Evolutionary conservation across 225 moss, liverwort and hornwort genomes (phyloP), one percentile per base, ranked within the genome.

Genomic region (Polytrichum formosum): DNA sequence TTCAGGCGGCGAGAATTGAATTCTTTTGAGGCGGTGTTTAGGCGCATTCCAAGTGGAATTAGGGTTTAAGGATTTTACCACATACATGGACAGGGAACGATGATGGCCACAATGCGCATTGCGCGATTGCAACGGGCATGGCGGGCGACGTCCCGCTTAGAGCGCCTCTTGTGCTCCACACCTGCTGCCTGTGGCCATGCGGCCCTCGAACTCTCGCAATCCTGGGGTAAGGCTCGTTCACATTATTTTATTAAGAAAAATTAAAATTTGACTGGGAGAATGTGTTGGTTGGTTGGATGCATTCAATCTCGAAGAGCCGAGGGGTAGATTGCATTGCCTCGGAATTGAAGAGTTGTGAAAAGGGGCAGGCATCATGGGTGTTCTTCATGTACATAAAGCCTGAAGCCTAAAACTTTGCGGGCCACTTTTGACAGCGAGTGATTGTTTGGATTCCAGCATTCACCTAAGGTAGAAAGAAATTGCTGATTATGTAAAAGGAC

Each of bases 71-170:
- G 46, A 46, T 3, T 46, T 37, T 46, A 0, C 46, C 46, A 46
- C 46, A 46, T 46, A 46, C 46, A 46, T 46, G 46, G 46, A 13
- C 46, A 46, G 46, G 46, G 46, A 16, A 62, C 46, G 54, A 66
- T 28, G 71, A 78, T 73, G 75, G 13, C 46, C 46, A 71, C 69
- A 66, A 66, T 66, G 56, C 71, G 85, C 23, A 35, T 73, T 64
- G 63, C 74, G 78, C 78, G 74, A 28, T 60, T 73, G n/a, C 70
- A 53, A 46, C 59, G 84, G 66, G 81, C 80, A 70, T 56, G 81
- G 76, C 81, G 85, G 70, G 68, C 66, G 33, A 78, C 73, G 4
- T 76, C 65, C 62, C 26, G 56, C 56, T 76, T 75, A 70, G 68
- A 82, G 67, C 73, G 71, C 60, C 37, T 59, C 55, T 56, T 76